phyloP scores from a whole-genome alignment of 2,329 filamentous ascomycete species.

The Neophaeococcomyces aloes region DNA sequence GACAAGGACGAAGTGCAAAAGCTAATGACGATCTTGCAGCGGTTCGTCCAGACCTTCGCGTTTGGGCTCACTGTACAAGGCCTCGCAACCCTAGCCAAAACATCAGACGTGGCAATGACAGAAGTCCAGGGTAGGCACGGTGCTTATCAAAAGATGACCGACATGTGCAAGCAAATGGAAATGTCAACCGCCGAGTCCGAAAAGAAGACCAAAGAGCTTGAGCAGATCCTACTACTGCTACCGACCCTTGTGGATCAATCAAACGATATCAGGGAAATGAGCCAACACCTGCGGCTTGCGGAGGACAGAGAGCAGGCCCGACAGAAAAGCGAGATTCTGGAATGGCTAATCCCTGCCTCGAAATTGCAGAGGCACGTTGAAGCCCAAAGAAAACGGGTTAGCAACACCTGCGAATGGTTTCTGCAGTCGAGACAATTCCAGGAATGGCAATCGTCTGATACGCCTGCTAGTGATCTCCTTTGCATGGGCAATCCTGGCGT shows the following conservation, averaged over 20 bases:
- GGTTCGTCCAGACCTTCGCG: conserved; percentile 17
- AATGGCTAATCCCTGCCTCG: conserved; percentile 18
- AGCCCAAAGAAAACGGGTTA: conserved; percentile 17
- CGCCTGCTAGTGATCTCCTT: conserved; percentile 14
- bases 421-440: conserved; percentile 20
- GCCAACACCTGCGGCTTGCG: conserved; percentile 13
- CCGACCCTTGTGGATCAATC: conserved; percentile 14
- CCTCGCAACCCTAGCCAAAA: conserved; percentile 15
- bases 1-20: conserved; percentile 18
- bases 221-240: conserved; percentile 15
- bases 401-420: conserved; percentile 28
- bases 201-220: conserved; percentile 10
- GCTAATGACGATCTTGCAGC: conserved; percentile 16
- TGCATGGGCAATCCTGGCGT: conserved; percentile 19
- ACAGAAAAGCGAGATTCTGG: conserved; percentile 17
- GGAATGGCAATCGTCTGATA: conserved; percentile 18
- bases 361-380: conserved; percentile 18
- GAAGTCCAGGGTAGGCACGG: conserved; percentile 14
- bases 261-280: conserved; percentile 16
- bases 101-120: conserved; percentile 14
- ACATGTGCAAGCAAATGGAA: conserved; percentile 12
- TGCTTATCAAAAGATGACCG: conserved; percentile 13
- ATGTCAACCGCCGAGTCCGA: conserved; percentile 11
- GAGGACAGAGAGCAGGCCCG: conserved; percentile 19
- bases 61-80: conserved; percentile 19